Conservation (phyloP, 768 basidiomycete genomes). For the Collybia mongolica region DNA sequence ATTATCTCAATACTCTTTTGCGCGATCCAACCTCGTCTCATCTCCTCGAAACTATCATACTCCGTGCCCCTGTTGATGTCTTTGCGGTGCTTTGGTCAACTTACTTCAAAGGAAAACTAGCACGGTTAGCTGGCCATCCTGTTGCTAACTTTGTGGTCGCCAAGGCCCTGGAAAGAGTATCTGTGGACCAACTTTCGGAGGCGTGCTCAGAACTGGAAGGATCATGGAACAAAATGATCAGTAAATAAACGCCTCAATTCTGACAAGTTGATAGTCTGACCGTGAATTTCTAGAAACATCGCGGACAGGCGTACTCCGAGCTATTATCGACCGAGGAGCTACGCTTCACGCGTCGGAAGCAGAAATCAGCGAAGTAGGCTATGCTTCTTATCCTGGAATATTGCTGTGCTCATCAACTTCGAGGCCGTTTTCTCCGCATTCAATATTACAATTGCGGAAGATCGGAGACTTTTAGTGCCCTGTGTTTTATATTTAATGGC, state of each 20-base stretch:
- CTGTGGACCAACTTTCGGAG: conserved; percentile 50
- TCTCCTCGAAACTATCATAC: conserved; percentile 79
- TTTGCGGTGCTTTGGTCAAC: conserved; percentile 72
- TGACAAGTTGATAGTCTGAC: too few relatives aligned
- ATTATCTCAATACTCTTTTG: conserved; percentile 80
- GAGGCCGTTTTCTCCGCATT: conserved; percentile 66
- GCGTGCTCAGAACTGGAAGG: conserved; percentile 60
- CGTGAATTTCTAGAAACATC: conserved; percentile 46
- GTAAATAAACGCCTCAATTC: conserved; percentile 41
- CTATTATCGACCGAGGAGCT: conserved; percentile 68
- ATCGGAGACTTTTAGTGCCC: conserved; percentile 55
- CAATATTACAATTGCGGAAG: conserved; percentile 46
- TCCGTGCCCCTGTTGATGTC: conserved; percentile 53
- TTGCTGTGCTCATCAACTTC: neutral
- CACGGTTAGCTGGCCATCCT: conserved; percentile 77
- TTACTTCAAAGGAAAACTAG: conserved; percentile 76
- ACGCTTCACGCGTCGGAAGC: conserved; percentile 43
- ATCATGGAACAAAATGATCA: conserved; percentile 61
- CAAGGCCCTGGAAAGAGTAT: conserved; percentile 65
- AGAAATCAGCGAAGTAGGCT: conserved; percentile 56
- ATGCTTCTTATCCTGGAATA: neutral
- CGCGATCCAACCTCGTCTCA: conserved; percentile 89
- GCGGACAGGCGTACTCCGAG: conserved; percentile 76
- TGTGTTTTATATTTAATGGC: conserved; percentile 62
- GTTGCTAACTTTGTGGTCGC: conserved; percentile 94